These are phyloP conservation scores for Hemileccinum impolitum DNA, from an alignment of 768 basidiomycete genomes.

Conservation along the genomic window DNA sequence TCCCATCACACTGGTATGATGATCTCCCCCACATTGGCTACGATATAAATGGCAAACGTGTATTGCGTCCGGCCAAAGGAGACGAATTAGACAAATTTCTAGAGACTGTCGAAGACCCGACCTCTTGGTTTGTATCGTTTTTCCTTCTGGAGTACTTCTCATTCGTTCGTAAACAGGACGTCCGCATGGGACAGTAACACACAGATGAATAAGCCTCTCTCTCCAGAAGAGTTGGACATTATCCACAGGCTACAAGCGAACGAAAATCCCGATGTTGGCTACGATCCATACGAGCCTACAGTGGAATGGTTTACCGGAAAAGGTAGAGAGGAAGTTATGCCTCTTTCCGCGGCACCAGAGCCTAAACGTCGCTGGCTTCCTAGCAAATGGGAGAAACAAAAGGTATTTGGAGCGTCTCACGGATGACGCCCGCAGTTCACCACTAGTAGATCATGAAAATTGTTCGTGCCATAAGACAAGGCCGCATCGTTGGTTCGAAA, in stretches of 20 bases:
- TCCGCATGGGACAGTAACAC: conserved; percentile 87
- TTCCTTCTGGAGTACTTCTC: background rate
- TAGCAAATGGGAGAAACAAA: conserved; percentile 99
- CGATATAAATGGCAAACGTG: conserved; percentile 89
- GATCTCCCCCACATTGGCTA: conserved; percentile 99
- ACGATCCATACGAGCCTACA: conserved; percentile 91
- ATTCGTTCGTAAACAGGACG: conserved; percentile 52
- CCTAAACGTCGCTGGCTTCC: conserved; percentile 96
- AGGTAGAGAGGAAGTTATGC: conserved; percentile 94
- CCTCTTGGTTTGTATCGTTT: conserved; percentile 63
- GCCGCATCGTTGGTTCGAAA: conserved; percentile 88
- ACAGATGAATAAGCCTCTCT: conserved; percentile 82
- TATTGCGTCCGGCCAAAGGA: conserved; percentile 89
- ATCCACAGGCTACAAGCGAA: conserved; percentile 86
- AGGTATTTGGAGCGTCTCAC: conserved; percentile 47
- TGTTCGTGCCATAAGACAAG: conserved; percentile 95
- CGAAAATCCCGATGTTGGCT: conserved; percentile 87
- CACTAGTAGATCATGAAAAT: conserved; percentile 91
- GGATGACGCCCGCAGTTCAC: conserved; percentile 2
- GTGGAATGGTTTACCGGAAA: conserved; percentile 97
- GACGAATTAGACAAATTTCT: conserved; percentile 98
- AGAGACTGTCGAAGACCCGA: conserved; percentile 87
- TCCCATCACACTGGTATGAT: conserved; percentile 99
- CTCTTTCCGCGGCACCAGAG: conserved; percentile 85
- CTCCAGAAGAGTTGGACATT: conserved; percentile 90